These are phyloP conservation scores for Apiospora rasikravindrae DNA, from an alignment of 2,329 filamentous ascomycete species.

Conservation along the genomic window DNA sequence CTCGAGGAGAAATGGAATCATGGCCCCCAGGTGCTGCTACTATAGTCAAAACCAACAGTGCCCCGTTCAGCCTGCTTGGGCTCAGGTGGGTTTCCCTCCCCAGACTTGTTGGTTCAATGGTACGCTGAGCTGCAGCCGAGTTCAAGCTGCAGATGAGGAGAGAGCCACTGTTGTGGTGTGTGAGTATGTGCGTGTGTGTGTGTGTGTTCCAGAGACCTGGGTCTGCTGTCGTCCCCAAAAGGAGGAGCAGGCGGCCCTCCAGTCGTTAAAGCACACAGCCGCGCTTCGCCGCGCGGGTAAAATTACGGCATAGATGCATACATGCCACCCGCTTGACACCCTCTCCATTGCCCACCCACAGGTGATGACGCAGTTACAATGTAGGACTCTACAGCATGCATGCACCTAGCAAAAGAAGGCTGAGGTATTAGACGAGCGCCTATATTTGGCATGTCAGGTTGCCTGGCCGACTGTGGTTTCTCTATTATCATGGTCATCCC, in stretches of 20 bases:
- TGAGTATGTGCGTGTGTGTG: not conserved
- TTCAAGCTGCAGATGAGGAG: slow-evolving; percentile 9
- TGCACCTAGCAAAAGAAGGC: not conserved
- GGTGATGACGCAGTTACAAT: not conserved
- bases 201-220: slow-evolving; percentile 3
- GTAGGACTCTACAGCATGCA: not conserved
- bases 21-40: slow-evolving; percentile 2
- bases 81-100: slow-evolving; percentile 1
- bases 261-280: slow-evolving; percentile 9
- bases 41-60: not conserved
- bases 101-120: slow-evolving; percentile 7
- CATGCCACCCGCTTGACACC: not conserved
- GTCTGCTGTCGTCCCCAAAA: not conserved
- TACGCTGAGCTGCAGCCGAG: slow-evolving; percentile 9
- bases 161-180: not conserved
- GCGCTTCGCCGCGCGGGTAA: slow-evolving; percentile 15
- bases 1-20: slow-evolving; percentile 1
- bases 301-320: slow-evolving; percentile 1
- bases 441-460: not conserved
- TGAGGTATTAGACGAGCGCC: not conserved
- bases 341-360: not conserved
- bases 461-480: not conserved
- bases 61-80: not conserved
- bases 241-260: not conserved
- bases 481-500: not conserved